phyloP scores from a whole-genome alignment of 176 grass and related monocot genomes.

The Thalia dealbata region DNA sequence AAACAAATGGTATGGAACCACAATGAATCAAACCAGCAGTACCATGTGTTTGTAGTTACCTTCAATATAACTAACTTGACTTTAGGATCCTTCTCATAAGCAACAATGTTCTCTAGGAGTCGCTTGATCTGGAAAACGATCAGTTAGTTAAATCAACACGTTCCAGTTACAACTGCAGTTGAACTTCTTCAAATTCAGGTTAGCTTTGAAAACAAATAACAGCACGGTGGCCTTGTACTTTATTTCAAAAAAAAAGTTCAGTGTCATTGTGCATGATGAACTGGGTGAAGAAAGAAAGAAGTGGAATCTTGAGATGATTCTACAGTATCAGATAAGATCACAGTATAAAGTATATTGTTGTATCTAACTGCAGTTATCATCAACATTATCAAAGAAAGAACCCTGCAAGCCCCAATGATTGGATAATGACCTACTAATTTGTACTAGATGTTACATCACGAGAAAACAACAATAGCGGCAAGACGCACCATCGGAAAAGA shows the following conservation, averaged over 20 bases:
- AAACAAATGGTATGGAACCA: background rate
- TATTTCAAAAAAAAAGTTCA: too few species aligned
- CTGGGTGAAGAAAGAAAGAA: too few species aligned
- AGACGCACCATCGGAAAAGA: conserved; percentile 63
- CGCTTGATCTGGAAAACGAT: conserved; percentile 42
- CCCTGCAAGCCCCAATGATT: too few species aligned
- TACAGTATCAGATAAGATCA: too few species aligned
- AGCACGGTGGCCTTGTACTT: too few species aligned
- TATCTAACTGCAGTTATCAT: background rate
- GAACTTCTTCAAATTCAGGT: too few species aligned
- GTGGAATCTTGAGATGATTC: too few species aligned
- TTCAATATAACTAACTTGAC: conserved; percentile 85
- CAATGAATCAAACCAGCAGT: background rate
- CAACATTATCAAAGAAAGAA: background rate
- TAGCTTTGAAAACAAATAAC: too few species aligned
- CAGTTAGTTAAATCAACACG: background rate
- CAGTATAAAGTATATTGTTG: background rate
- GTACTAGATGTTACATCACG: background rate
- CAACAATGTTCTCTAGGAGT: conserved; percentile 50
- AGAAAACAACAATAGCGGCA: background rate
- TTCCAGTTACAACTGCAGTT: background rate
- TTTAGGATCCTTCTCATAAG: conserved; percentile 48
- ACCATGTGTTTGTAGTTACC: conserved; percentile 22
- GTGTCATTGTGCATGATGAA: background rate
- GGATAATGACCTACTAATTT: too few species aligned